Conservation (phyloP, 495 filamentous ascomycete genomes). For the Trichocladium antarcticum region DNA sequence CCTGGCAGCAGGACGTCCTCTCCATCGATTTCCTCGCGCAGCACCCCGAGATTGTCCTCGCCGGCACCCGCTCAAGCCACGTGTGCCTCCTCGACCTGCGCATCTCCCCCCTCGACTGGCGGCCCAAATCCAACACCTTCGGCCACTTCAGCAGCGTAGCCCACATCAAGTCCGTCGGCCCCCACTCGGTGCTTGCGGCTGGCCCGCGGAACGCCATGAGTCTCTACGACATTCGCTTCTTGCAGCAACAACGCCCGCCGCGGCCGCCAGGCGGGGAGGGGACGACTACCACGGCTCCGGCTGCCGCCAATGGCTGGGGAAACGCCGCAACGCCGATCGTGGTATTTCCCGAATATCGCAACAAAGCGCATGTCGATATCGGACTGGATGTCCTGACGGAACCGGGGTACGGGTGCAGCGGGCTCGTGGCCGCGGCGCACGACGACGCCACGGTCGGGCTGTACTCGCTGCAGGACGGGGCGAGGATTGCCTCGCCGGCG, state of each 20-base stretch:
- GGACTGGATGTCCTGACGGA: constrained; percentile 28
- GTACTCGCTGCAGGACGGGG: constrained; percentile 31
- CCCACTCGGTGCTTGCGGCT: constrained; percentile 29
- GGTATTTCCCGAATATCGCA: constrained; percentile 28
- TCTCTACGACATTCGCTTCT: constrained; percentile 33
- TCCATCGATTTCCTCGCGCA: constrained; percentile 21
- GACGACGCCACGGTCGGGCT: constrained; percentile 31
- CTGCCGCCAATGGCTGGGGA: background rate
- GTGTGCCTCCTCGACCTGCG: constrained; percentile 29
- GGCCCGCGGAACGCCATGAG: constrained; percentile 27
- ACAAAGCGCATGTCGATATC: constrained; percentile 23
- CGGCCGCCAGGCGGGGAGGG: background rate
- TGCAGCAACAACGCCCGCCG: background rate
- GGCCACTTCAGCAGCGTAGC: constrained; percentile 21
- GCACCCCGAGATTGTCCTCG: constrained; percentile 23
- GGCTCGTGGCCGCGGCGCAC: constrained; percentile 34
- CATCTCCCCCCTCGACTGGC: constrained; percentile 12
- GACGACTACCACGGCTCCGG: background rate
- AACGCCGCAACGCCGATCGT: constrained; percentile 22
- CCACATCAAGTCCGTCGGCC: constrained; percentile 23
- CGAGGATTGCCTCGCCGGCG: constrained; percentile 11
- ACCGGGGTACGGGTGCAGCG: constrained; percentile 10
- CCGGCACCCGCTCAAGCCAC: constrained; percentile 28
- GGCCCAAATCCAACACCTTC: constrained; percentile 8
- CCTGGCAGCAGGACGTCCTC: constrained; percentile 16